phyloP scores from a whole-genome alignment of 768 basidiomycete species.

The Paxillus involutus region DNA sequence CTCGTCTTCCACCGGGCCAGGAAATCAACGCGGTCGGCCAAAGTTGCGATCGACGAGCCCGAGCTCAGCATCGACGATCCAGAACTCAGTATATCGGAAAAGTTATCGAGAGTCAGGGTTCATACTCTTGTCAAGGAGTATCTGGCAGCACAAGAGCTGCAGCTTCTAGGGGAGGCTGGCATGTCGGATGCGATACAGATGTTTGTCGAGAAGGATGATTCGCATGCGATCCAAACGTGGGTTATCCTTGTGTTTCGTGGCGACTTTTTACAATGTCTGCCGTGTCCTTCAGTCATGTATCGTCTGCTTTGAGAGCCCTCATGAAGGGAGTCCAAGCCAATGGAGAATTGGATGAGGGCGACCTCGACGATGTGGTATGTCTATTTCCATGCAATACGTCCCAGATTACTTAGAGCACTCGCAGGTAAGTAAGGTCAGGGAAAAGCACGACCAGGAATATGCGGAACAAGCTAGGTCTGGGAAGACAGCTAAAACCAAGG shows the following conservation, averaged over 20 bases:
- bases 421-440: slow-evolving; percentile 70
- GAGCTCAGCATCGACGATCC: slow-evolving; percentile 82
- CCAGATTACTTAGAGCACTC: neutral
- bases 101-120: slow-evolving; percentile 79
- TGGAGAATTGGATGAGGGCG: slow-evolving; percentile 69
- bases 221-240: slow-evolving; percentile 85
- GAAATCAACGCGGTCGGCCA: slow-evolving; percentile 43
- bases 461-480: slow-evolving; percentile 42
- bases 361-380: slow-evolving; percentile 71
- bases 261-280: neutral
- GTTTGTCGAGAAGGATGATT: slow-evolving; percentile 98
- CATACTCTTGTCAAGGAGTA: slow-evolving; percentile 91
- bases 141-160: slow-evolving; percentile 87
- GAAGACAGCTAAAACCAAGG: slow-evolving; percentile 45
- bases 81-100: slow-evolving; percentile 64
- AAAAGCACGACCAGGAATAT: slow-evolving; percentile 66
- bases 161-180: slow-evolving; percentile 83
- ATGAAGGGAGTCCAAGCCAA: slow-evolving; percentile 69
- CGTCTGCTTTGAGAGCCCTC: slow-evolving; percentile 52
- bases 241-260: slow-evolving; percentile 27
- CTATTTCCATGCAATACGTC: neutral
- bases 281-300: slow-evolving; percentile 62
- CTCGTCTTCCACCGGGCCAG: slow-evolving; percentile 88
- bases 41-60: slow-evolving; percentile 73
- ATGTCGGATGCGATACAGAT: slow-evolving; percentile 94